These are phyloP conservation scores for Chaetothyriales sp. DNA, from an alignment of 2,329 filamentous ascomycete species.

Conservation along the genomic window DNA sequence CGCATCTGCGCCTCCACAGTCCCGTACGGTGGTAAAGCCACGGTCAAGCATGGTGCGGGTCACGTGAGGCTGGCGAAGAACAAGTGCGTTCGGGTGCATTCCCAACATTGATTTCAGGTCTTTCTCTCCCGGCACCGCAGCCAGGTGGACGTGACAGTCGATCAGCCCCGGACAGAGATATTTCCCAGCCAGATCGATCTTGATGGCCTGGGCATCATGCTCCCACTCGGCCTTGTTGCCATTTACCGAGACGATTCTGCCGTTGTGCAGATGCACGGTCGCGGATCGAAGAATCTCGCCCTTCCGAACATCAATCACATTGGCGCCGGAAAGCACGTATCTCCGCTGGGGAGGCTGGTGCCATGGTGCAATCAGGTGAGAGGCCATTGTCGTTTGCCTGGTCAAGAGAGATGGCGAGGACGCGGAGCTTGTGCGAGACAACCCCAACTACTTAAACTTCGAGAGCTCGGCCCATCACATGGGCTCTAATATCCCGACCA, in stretches of 20 bases:
- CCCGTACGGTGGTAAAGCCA: conserved; percentile 45
- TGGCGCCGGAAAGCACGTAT: conserved; percentile 30
- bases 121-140: conserved; percentile 29
- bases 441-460: background rate
- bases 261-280: conserved; percentile 24
- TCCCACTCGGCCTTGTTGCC: conserved; percentile 1
- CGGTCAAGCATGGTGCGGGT: conserved; percentile 37
- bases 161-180: conserved; percentile 39
- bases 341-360: conserved; percentile 13
- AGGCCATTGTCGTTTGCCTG: background rate
- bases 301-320: conserved; percentile 27
- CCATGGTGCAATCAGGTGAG: conserved; percentile 16
- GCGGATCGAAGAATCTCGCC: conserved; percentile 21
- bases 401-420: background rate
- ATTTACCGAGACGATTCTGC: conserved; percentile 21
- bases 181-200: conserved; percentile 29
- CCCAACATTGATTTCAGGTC: conserved; percentile 25
- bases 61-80: conserved; percentile 35
- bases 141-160: conserved; percentile 37
- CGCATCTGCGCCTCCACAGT: conserved; percentile 42
- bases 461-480: background rate
- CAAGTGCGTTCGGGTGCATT: conserved; percentile 20
- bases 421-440: background rate
- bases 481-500: background rate
- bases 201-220: conserved; percentile 10